These are phyloP conservation scores for Anethum foeniculum DNA, from an alignment of 140 eudicot species.

Conservation along the genomic window DNA sequence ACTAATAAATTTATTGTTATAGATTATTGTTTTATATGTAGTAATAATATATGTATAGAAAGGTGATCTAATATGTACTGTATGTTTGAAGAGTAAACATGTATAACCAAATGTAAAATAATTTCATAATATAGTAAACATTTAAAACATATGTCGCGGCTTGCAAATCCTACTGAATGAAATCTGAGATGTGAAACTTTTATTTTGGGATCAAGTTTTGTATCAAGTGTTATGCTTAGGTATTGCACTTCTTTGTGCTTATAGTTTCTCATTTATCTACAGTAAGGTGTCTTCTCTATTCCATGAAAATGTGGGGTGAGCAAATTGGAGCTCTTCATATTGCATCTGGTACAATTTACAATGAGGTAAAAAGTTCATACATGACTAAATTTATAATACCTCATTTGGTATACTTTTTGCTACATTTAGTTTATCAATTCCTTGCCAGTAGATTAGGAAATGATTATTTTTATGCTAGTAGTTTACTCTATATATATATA, in stretches of 20 bases:
- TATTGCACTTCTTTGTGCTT: background rate
- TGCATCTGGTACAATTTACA: constrained; percentile 91
- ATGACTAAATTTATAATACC: background rate
- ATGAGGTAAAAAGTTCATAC: constrained; percentile 47
- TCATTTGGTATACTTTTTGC: background rate
- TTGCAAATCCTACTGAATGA: constrained; percentile 2
- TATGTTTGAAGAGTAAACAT: background rate
- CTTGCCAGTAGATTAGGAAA: background rate
- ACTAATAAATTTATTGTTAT: background rate
- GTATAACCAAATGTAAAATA: background rate
- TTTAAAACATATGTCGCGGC: background rate
- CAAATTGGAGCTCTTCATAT: constrained; percentile 54
- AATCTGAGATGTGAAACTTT: background rate
- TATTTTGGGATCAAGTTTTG: background rate
- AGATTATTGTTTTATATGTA: background rate
- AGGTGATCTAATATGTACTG: background rate
- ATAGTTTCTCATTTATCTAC: constrained; percentile 12
- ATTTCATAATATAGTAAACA: background rate
- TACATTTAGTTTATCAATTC: background rate
- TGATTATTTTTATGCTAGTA: background rate
- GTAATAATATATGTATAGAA: background rate
- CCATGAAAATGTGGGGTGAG: constrained; percentile 86
- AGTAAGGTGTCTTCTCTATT: constrained; percentile 85
- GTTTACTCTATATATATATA: background rate
- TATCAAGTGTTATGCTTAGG: background rate